These are phyloP conservation scores for Penicillium canescens DNA, from an alignment of 495 filamentous ascomycete species.

Conservation along the genomic window DNA sequence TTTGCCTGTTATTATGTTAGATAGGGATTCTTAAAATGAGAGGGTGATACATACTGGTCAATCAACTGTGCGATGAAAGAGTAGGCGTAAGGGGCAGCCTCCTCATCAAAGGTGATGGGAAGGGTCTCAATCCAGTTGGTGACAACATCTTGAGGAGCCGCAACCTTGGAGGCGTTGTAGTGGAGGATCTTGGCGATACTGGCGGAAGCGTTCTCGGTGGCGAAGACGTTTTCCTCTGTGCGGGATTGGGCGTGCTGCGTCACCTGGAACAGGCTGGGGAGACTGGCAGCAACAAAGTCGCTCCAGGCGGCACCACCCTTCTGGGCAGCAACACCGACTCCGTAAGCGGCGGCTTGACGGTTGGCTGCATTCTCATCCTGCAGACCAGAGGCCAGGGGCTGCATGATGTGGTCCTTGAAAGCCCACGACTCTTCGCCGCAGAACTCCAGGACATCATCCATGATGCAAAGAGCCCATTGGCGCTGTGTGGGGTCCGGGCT, in stretches of 20 bases:
- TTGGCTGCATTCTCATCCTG: conserved; percentile 84
- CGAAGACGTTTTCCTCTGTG: conserved; percentile 92
- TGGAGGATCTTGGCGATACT: conserved; percentile 96
- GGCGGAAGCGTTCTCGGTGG: conserved; percentile 96
- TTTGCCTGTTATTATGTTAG: conserved; percentile 62
- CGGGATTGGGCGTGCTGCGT: conserved; percentile 77
- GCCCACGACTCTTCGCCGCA: conserved; percentile 81
- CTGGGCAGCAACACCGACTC: conserved; percentile 92
- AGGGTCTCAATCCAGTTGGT: conserved; percentile 84
- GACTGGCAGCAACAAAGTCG: conserved; percentile 73
- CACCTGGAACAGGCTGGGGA: conserved; percentile 81
- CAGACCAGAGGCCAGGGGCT: conserved; percentile 81
- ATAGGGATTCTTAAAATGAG: neutral
- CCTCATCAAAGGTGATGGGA: conserved; percentile 92
- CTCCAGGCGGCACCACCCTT: conserved; percentile 85
- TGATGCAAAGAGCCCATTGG: conserved; percentile 98
- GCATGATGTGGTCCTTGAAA: conserved; percentile 80
- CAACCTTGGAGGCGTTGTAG: conserved; percentile 75
- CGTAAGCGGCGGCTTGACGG: conserved; percentile 94
- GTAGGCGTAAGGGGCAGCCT: conserved; percentile 96
- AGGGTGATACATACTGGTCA: conserved; percentile 74
- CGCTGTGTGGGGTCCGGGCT: conserved; percentile 87
- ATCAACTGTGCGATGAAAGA: conserved; percentile 88
- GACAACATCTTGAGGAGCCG: conserved; percentile 69
- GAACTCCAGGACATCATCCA: conserved; percentile 98